These are phyloP conservation scores for Syncephalastrum racemosum DNA, from an alignment of 371 early-diverging fungal genomes.

Conservation along the genomic window DNA sequence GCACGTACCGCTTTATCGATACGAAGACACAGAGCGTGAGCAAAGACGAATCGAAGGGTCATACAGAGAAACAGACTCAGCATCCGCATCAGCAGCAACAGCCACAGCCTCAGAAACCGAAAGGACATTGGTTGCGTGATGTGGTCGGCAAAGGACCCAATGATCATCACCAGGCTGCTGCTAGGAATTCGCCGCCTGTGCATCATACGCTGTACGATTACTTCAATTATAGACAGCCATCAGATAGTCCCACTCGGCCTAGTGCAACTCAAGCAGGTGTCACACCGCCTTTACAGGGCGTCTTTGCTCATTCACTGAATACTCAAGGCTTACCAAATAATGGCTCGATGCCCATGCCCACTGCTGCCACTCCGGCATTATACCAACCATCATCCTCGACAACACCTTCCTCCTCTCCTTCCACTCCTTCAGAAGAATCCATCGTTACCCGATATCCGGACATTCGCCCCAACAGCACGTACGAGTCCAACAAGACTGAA, in stretches of 20 bases:
- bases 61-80: conserved; percentile 1
- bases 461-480: conserved; percentile 14
- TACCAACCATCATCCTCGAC: too few relatives aligned
- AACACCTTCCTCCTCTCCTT: background rate
- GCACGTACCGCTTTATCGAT: conserved; percentile 28
- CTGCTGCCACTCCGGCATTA: too few relatives aligned
- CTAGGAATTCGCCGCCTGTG: conserved; percentile 4
- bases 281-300: conserved; percentile 26
- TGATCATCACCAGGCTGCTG: conserved; percentile 1
- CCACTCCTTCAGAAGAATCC: conserved; percentile 24
- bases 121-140: conserved; percentile 14
- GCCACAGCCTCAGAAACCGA: conserved; percentile 2
- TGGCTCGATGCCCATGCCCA: conserved; percentile 2
- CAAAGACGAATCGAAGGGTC: background rate
- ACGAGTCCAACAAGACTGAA: conserved; percentile 5
- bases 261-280: background rate
- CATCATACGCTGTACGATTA: conserved; percentile 39
- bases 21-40: background rate
- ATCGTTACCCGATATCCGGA: conserved; percentile 14
- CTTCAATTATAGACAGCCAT: conserved; percentile 23
- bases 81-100: conserved; percentile 1
- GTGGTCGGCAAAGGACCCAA: conserved; percentile 18
- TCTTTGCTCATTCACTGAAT: conserved; percentile 15
- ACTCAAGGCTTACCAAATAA: conserved; percentile 1
- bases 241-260: conserved; percentile 1